phyloP scores from a whole-genome alignment of 805 yeast species.

The Dipodascopsis uninucleata region DNA sequence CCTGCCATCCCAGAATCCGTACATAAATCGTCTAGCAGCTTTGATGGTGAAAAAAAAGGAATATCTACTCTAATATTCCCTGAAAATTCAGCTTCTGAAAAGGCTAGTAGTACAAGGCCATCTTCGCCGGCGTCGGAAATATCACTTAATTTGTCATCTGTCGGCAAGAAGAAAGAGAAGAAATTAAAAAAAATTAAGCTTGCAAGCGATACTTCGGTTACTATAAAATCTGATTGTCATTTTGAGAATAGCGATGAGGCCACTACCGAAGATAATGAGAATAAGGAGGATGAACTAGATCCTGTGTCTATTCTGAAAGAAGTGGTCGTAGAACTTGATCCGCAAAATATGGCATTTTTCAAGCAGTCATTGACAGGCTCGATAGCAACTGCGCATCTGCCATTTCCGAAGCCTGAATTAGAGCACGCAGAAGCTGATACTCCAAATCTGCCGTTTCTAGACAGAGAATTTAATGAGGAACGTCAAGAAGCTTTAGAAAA shows the following conservation, averaged over 20 bases:
- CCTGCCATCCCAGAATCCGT: too few species aligned
- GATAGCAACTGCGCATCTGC: slow-evolving; percentile 4
- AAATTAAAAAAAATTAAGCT: slow-evolving; percentile 9
- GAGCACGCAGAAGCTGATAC: slow-evolving; percentile 11
- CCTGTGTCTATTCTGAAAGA: not conserved
- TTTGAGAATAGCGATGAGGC: not conserved
- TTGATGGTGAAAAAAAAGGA: too few species aligned
- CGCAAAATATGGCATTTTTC: slow-evolving; percentile 9
- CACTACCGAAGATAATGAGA: not conserved
- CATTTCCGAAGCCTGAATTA: slow-evolving; percentile 10
- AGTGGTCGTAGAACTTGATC: too few species aligned
- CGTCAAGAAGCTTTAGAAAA: slow-evolving; percentile 18
- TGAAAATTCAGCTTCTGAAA: not conserved
- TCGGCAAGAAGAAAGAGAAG: slow-evolving; percentile 9
- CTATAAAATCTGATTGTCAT: not conserved
- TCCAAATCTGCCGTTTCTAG: not conserved
- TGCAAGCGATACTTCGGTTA: not conserved
- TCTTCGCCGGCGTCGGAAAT: slow-evolving; percentile 2
- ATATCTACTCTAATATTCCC: too few species aligned
- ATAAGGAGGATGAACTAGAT: slow-evolving; percentile 4
- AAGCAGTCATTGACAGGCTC: slow-evolving; percentile 8
- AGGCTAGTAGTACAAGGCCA: not conserved
- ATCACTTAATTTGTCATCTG: not conserved
- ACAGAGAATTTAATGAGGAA: slow-evolving; percentile 6
- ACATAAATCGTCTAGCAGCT: too few species aligned